Base-by-base conservation (phyloP, 225 moss, liverwort and hornwort species). In the Bryum argenteum region DNA sequence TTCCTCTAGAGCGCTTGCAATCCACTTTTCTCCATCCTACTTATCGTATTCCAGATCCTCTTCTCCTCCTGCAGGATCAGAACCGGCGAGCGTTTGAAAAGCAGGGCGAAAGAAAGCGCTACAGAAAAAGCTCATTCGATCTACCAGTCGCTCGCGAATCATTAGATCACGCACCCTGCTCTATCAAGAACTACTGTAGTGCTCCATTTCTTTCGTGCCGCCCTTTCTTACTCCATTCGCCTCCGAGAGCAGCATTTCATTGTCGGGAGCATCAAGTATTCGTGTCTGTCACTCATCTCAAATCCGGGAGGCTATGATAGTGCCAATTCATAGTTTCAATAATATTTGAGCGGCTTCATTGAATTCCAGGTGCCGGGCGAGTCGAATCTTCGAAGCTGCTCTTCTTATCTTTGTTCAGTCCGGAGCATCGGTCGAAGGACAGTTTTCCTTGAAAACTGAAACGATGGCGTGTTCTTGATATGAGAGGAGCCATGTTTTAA, bases 381-480 rank as follows among this genome's bases (percentile, higher is more conserved):
- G 58, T 61, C 47, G 56, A 63, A 4, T 68, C 62, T 54, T 68
- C 45, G 16, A 55, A 55, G 52, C 54, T 68, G 73, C 66, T 14
- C 45, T 2, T 67, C 20, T 67, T 59, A 38, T 72, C 73, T 61
- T 68, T 73, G 40, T 67, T 73, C 48, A 26, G 52, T 41, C 56
- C 61, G 62, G 61, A 78, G 66, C 20, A 42, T 72, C 44, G 60
- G 77, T 70, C 58, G 70, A 65, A 54, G 26, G 13, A 72, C 15
- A 48, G 47, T 14, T 14, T 45, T 40, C 43, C 33, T 52, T 26
- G 18, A 43, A 17, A 26, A 38, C 5, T 40, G 15, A 11, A 45
- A 16, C 18, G 21, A 33, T n/a, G 58, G 23, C 48, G n/a, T 48
- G 53, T 24, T 11, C 57, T 44, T 17, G 19, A 21, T 53, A 41